phyloP scores from a whole-genome alignment of 768 basidiomycete species.

The Hygrocybe punicea region DNA sequence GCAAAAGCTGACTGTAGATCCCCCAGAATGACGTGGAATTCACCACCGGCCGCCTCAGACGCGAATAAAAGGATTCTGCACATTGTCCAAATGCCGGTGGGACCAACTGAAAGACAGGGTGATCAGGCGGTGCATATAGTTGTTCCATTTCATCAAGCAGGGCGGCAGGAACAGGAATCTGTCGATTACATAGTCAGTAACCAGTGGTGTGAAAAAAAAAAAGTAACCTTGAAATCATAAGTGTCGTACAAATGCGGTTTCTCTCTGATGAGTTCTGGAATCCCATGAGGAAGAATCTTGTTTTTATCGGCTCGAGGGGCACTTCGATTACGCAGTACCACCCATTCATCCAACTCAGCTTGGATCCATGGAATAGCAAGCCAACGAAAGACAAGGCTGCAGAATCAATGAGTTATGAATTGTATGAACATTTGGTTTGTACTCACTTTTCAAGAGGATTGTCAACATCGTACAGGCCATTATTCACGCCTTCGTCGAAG shows the following conservation, averaged over 20 bases:
- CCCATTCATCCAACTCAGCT: conserved; percentile 30
- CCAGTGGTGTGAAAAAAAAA: background rate
- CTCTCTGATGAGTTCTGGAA: conserved; percentile 27
- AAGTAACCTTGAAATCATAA: conserved; percentile 33
- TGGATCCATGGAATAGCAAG: conserved; percentile 39
- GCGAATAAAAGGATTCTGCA: conserved; percentile 9
- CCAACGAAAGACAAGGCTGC: conserved; percentile 29
- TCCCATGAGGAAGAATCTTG: conserved; percentile 37
- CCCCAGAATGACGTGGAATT: conserved; percentile 11
- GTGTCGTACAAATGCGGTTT: conserved; percentile 23
- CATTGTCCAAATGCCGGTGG: conserved; percentile 13
- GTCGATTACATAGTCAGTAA: background rate
- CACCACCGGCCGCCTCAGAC: conserved; percentile 11
- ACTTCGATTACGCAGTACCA: conserved; percentile 16
- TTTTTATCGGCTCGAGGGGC: conserved; percentile 22
- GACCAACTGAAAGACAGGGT: conserved; percentile 19
- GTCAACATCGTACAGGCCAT: conserved; percentile 28
- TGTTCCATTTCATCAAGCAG: conserved; percentile 11
- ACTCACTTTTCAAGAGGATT: conserved; percentile 19
- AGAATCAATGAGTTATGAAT: conserved; percentile 19
- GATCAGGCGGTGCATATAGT: conserved; percentile 16
- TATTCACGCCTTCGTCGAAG: conserved; percentile 29
- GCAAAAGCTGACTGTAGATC: conserved; percentile 8
- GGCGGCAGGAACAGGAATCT: conserved; percentile 16
- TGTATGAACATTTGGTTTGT: background rate